Base-by-base conservation (phyloP, 805 yeast genomes). In the Diddensiella caesifluorescens region DNA sequence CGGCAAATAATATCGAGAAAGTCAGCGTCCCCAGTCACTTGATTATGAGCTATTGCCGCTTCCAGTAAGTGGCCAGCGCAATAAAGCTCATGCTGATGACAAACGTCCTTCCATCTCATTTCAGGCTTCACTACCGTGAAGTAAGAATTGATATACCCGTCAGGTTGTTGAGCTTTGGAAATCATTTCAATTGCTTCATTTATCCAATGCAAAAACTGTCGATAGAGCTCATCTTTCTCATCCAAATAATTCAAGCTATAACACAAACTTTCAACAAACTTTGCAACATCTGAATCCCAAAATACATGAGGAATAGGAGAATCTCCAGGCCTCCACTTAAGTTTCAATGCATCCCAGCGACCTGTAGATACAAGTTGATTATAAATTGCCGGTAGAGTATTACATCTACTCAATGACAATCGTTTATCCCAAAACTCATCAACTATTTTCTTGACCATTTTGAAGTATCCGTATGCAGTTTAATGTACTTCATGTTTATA, bases 201-300 rank as follows among this genome's bases (percentile, higher is more conserved):
- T 9, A 55, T 44, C 56, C 56, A 51, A 10, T 35, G 22, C 5
- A 4, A 4, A 15, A 35, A 35, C 5, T 5, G 10, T 5, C 4
- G 5, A 12, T 25, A 13, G 9, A 22, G 19, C 4, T 20, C 12
- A 13, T 43, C 49, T 1, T 15, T 31, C 6, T 29, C 13, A 5
- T 41, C 49, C 27, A 48, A 43, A 29, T 56, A 45, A 34, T 51
- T 48, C 39, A 54, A 29, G n/a, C 49, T 45, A 42, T 44, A 48
- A 35, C 55, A 49, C 2, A 49, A 45, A 18, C 50, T 53, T 39
- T 56, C 61, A 12, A 53, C 28, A 21, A 47, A 49, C 39, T 56
- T 56, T 15, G 60, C 61, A 1, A 55, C 32, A 41, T 56, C 60
- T 22, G 55, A 48, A 39, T 56, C 61, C 61, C 61, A 56, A 29